These are phyloP conservation scores for Trichoderma atrobrunneum DNA, from an alignment of 2,329 filamentous ascomycete genomes.

Conservation along the genomic window DNA sequence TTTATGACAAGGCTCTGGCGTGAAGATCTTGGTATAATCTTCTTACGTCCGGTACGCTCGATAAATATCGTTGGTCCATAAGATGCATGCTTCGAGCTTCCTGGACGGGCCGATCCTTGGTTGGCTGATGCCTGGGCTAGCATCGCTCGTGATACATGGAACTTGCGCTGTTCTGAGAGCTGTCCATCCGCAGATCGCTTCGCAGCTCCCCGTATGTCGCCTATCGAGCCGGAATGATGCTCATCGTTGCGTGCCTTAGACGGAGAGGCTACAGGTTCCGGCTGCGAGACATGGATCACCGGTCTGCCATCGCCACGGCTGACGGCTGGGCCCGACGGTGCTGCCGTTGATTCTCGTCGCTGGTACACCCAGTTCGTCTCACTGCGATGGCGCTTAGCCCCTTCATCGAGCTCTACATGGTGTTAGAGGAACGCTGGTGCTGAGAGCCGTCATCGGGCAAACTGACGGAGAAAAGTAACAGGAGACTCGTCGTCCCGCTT, in stretches of 20 bases:
- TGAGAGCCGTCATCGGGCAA: not conserved
- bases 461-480: constrained; percentile 55
- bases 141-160: constrained; percentile 53
- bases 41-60: constrained; percentile 47
- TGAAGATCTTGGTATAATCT: constrained; percentile 26
- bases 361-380: constrained; percentile 55
- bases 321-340: constrained; percentile 26
- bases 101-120: constrained; percentile 25
- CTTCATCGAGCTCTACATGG: constrained; percentile 48
- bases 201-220: constrained; percentile 18
- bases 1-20: constrained; percentile 24
- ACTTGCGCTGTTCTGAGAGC: constrained; percentile 45
- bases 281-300: constrained; percentile 48
- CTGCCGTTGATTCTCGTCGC: constrained; percentile 41
- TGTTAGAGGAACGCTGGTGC: constrained; percentile 22
- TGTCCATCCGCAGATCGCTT: constrained; percentile 1
- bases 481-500: constrained; percentile 55
- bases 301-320: constrained; percentile 34
- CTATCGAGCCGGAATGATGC: not conserved
- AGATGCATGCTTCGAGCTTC: constrained; percentile 41
- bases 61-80: constrained; percentile 53
- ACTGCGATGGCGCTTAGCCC: constrained; percentile 52
- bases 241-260: constrained; percentile 19
- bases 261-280: constrained; percentile 31
- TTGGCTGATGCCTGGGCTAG: constrained; percentile 32